These are phyloP conservation scores for Dendrostoma leiphaemia DNA, from an alignment of 2,329 filamentous ascomycete species.

Conservation along the genomic window DNA sequence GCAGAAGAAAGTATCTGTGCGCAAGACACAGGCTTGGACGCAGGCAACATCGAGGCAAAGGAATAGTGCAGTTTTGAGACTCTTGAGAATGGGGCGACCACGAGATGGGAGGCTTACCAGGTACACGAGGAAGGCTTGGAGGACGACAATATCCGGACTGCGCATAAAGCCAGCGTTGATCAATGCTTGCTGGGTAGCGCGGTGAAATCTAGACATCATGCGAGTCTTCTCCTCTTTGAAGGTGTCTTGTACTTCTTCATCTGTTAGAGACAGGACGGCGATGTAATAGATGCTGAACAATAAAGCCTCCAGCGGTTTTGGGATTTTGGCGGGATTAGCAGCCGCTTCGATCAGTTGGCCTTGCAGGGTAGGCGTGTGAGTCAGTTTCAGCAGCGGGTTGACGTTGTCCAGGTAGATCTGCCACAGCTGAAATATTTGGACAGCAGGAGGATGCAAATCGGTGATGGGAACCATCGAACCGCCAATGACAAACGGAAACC, in stretches of 20 bases:
- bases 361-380: slow-evolving; percentile 65
- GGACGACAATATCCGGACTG: slow-evolving; percentile 60
- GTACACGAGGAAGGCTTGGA: slow-evolving; percentile 68
- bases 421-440: slow-evolving; percentile 65
- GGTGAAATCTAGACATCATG: slow-evolving; percentile 52
- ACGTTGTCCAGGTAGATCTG: slow-evolving; percentile 69
- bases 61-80: too few species aligned
- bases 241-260: slow-evolving; percentile 48
- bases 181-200: slow-evolving; percentile 62
- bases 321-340: slow-evolving; percentile 51
- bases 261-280: slow-evolving; percentile 56
- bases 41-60: too few species aligned
- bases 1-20: too few species aligned
- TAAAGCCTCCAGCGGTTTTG: slow-evolving; percentile 59
- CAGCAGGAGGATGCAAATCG: slow-evolving; percentile 49
- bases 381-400: slow-evolving; percentile 66
- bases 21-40: not conserved
- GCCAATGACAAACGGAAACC: slow-evolving; percentile 57
- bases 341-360: slow-evolving; percentile 62
- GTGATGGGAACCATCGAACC: slow-evolving; percentile 42
- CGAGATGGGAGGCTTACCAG: slow-evolving; percentile 45
- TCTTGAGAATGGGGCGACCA: too few species aligned
- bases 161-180: slow-evolving; percentile 66
- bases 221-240: slow-evolving; percentile 53
- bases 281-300: slow-evolving; percentile 66